Conservation (phyloP, 805 yeast genomes). For the Lipomyces mesembrius region DNA sequence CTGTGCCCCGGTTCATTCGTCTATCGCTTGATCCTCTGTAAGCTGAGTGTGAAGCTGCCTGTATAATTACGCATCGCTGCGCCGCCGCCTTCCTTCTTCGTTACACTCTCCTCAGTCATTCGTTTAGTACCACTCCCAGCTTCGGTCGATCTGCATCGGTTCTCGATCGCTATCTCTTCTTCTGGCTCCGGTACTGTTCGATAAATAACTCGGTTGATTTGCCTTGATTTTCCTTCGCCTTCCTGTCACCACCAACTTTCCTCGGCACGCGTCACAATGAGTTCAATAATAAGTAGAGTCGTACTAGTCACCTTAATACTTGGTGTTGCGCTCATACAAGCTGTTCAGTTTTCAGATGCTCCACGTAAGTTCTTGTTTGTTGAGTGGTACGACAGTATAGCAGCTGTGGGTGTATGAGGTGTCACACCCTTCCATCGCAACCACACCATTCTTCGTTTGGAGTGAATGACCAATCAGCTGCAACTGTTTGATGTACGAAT, state of each 20-base stretch:
- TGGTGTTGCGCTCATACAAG: constrained; percentile 3
- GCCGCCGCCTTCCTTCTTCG: neutral
- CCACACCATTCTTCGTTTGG: too few relatives aligned
- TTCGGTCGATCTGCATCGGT: neutral
- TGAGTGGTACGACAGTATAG: too few relatives aligned
- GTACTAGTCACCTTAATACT: constrained; percentile 1
- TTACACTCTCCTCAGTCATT: neutral
- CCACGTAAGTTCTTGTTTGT: constrained; percentile 6
- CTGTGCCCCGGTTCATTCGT: neutral
- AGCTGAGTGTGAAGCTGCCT: neutral
- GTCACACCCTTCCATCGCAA: too few relatives aligned
- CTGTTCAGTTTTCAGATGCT: constrained; percentile 1
- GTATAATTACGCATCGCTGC: neutral
- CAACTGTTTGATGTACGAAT: neutral
- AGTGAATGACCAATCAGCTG: neutral
- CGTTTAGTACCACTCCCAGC: neutral
- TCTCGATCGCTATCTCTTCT: neutral
- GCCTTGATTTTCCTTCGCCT: neutral
- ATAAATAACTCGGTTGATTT: neutral
- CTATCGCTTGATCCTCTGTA: neutral
- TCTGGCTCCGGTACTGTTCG: neutral
- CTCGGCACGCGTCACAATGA: constrained; percentile 5
- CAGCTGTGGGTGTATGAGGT: too few relatives aligned
- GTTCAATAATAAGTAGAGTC: constrained; percentile 7
- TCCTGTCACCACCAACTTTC: neutral